These are phyloP conservation scores for Herpetomonas samuelpessoai DNA, from an alignment of 208 protist species.

Conservation along the genomic window DNA sequence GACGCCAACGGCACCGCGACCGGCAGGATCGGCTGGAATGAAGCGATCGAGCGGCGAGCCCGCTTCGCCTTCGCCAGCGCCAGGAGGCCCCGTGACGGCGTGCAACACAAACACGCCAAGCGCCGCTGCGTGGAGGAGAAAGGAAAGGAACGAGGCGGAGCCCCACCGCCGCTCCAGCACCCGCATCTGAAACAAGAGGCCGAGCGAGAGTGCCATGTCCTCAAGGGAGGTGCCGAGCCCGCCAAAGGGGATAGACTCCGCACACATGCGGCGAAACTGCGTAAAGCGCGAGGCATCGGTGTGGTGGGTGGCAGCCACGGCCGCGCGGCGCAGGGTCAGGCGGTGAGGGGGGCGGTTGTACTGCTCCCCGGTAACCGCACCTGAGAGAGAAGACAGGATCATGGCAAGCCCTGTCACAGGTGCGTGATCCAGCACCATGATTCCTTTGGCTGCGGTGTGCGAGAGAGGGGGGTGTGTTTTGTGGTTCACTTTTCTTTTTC, in stretches of 20 bases:
- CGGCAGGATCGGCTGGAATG: background rate
- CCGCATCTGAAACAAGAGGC: constrained; percentile 48
- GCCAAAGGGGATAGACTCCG: constrained; percentile 47
- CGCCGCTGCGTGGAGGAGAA: constrained; percentile 35
- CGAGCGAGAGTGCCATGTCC: constrained; percentile 26
- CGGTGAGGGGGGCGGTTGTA: constrained; percentile 15
- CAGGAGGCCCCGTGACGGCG: constrained; percentile 12
- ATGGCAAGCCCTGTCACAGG: constrained; percentile 60
- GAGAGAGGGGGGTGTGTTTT: background rate
- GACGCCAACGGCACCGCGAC: constrained; percentile 4
- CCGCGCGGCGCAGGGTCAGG: constrained; percentile 3
- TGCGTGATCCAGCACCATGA: constrained; percentile 56
- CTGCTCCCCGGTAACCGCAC: constrained; percentile 22
- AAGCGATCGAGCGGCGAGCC: background rate
- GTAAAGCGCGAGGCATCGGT: constrained; percentile 2
- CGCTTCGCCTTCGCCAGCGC: background rate
- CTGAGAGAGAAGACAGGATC: constrained; percentile 32
- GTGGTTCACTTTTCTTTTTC: no score
- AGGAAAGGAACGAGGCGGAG: constrained; percentile 44
- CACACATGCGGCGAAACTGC: constrained; percentile 25
- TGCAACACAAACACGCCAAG: constrained; percentile 36
- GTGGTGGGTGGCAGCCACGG: constrained; percentile 4
- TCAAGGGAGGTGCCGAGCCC: constrained; percentile 37
- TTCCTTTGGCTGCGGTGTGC: constrained; percentile 3
- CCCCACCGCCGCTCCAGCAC: constrained; percentile 70